Evolutionary conservation across 2,329 filamentous ascomycete genomes (phyloP).

Genomic region (Penicillium capsulatum): DNA sequence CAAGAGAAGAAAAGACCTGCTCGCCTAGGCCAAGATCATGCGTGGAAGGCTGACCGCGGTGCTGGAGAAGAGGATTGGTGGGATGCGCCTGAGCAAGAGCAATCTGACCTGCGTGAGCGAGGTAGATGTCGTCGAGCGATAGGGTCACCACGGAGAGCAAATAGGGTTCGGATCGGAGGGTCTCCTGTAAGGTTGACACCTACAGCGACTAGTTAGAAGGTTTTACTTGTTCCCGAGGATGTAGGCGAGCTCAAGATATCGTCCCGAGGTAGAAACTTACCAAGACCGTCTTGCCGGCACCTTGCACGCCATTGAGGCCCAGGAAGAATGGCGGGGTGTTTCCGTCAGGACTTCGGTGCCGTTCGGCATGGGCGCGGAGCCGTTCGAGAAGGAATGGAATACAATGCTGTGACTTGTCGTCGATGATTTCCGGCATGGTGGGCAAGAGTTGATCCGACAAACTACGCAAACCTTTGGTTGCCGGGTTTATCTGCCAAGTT

Average conservation of each 20-base stretch:
- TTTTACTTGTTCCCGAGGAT: constrained; percentile 1
- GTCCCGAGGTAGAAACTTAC: constrained; percentile 42
- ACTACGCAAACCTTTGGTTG: no score
- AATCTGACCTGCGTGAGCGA: constrained; percentile 65
- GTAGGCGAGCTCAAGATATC: no score
- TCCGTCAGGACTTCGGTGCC: constrained; percentile 31
- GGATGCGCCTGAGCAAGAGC: constrained; percentile 62
- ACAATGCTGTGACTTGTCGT: constrained; percentile 75
- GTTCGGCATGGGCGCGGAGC: constrained; percentile 50
- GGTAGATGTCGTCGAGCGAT: constrained; percentile 88
- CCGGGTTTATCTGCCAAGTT: no score
- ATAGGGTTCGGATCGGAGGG: constrained; percentile 55
- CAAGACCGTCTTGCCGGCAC: constrained; percentile 86
- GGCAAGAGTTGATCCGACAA: constrained; percentile 16
- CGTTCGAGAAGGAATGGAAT: constrained; percentile 69
- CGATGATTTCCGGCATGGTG: constrained; percentile 54
- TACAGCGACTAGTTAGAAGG: constrained; percentile 20
- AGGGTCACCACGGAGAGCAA: constrained; percentile 64
- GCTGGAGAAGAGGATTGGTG: constrained; percentile 70
- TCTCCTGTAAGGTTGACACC: constrained; percentile 60
- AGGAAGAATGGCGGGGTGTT: constrained; percentile 67
- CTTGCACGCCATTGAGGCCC: constrained; percentile 87
- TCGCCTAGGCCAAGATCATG: constrained; percentile 68
- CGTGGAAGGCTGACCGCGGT: constrained; percentile 77
- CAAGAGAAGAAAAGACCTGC: constrained; percentile 59